Evolutionary conservation across 768 basidiomycete genomes (phyloP).

Genomic region (Suillus occidentalis): DNA sequence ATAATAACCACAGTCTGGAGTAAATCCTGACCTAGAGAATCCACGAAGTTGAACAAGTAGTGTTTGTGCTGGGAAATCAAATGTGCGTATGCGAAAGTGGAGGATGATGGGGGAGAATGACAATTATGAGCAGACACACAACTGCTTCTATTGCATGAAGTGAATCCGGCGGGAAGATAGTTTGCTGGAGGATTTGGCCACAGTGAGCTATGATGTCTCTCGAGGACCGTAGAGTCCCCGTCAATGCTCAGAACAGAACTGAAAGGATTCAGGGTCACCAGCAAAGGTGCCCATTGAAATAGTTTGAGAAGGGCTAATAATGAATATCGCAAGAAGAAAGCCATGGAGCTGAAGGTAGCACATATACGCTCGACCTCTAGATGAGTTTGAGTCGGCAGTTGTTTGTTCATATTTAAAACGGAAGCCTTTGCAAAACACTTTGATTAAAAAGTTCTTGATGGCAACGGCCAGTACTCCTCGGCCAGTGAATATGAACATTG

Average conservation of each 20-base stretch:
- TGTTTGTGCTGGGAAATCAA: slow-evolving; percentile 1
- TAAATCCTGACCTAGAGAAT: background rate
- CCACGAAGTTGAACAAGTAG: background rate
- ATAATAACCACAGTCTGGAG: background rate
- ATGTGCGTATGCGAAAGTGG: background rate
- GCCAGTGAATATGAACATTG: too few species aligned
- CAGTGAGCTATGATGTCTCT: background rate
- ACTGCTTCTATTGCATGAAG: background rate
- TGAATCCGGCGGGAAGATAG: background rate
- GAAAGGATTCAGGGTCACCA: background rate
- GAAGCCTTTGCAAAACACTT: background rate
- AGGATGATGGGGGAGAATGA: background rate
- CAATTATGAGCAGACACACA: background rate
- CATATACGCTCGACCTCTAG: background rate
- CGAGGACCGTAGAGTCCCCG: background rate
- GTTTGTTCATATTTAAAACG: background rate
- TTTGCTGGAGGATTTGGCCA: background rate
- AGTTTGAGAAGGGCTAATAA: background rate
- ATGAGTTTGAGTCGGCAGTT: background rate
- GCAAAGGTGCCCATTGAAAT: background rate
- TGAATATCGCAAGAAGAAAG: background rate
- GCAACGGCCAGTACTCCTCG: too few species aligned
- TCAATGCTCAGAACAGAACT: background rate
- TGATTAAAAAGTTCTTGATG: too few species aligned
- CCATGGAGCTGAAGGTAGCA: background rate